Evolutionary conservation across 345 rosid genomes (phyloP).

Genomic region (Excoecaria agallocha): DNA sequence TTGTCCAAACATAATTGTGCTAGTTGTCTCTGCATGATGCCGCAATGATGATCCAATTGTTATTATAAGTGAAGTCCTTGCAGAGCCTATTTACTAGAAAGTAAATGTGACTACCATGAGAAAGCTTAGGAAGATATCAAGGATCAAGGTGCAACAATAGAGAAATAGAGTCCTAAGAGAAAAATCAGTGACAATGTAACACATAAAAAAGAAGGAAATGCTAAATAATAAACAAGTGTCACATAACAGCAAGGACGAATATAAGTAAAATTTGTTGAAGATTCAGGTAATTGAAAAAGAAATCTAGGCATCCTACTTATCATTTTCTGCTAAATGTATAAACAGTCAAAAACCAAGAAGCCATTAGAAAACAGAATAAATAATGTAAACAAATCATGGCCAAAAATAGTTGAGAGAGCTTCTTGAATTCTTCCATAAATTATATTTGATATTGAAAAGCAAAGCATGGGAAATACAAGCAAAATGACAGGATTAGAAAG

Average conservation of each 20-base stretch:
- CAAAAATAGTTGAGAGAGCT: background rate
- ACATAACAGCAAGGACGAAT: background rate
- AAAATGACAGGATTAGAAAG: constrained; percentile 4
- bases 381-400: no score
- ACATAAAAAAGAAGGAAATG: background rate
- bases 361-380: background rate
- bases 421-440: background rate
- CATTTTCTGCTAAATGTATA: background rate
- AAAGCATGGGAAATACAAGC: background rate
- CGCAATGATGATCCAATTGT: constrained; percentile 84
- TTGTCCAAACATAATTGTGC: constrained; percentile 94
- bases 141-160: constrained; percentile 6
- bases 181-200: background rate
- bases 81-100: constrained; percentile 58
- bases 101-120: constrained; percentile 7
- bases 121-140: background rate
- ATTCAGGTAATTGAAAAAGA: background rate
- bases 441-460: background rate
- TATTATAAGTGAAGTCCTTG: constrained; percentile 87
- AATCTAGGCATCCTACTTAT: background rate
- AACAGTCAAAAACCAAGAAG: background rate
- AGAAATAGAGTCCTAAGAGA: background rate
- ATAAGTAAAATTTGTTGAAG: background rate
- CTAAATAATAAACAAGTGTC: background rate
- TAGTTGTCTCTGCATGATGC: constrained; percentile 79